Evolutionary conservation across 257 asterid genomes (phyloP).

Genomic region (Thymus quinquecostatus): DNA sequence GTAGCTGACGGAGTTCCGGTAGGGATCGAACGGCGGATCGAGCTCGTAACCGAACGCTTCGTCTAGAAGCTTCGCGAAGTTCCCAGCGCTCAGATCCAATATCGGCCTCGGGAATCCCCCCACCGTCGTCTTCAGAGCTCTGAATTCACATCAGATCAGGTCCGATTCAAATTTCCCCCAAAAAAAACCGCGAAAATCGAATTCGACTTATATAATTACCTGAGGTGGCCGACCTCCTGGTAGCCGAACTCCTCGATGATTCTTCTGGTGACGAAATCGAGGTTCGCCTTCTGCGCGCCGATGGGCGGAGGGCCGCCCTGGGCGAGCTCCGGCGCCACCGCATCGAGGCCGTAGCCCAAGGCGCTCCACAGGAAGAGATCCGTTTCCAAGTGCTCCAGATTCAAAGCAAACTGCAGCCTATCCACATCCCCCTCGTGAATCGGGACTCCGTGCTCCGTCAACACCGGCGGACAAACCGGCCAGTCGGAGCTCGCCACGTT

Average conservation of each 20-base stretch:
- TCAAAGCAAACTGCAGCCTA: conserved; percentile 44
- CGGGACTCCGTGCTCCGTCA: conserved; percentile 24
- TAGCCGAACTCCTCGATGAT: conserved; percentile 40
- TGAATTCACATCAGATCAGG: conserved; percentile 5
- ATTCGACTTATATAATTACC: neutral
- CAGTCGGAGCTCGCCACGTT: neutral
- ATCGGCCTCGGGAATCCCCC: conserved; percentile 54
- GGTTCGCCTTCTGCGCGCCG: conserved; percentile 48
- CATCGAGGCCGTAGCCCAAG: conserved; percentile 52
- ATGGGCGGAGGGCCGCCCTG: conserved; percentile 54
- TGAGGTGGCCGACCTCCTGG: conserved; percentile 52
- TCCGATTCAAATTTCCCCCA: no score
- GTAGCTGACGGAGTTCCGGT: conserved; percentile 44
- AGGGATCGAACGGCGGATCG: conserved; percentile 55
- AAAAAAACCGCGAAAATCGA: no score
- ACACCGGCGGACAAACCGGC: conserved; percentile 15
- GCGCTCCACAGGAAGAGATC: conserved; percentile 43
- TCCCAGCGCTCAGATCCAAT: conserved; percentile 43
- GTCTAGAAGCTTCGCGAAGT: conserved; percentile 44
- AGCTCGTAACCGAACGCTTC: conserved; percentile 50
- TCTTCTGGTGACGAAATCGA: conserved; percentile 25
- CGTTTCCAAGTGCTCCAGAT: conserved; percentile 52
- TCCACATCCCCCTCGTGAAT: conserved; percentile 35
- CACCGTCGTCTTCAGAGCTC: conserved; percentile 45
- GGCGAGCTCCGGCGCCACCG: conserved; percentile 34